Percentiles rank a stretch among this genome's conserved stretches.
phyloP scores from a whole-genome alignment of 169 alveolate genomes.

The Plasmodium cynomolgi region DNA sequence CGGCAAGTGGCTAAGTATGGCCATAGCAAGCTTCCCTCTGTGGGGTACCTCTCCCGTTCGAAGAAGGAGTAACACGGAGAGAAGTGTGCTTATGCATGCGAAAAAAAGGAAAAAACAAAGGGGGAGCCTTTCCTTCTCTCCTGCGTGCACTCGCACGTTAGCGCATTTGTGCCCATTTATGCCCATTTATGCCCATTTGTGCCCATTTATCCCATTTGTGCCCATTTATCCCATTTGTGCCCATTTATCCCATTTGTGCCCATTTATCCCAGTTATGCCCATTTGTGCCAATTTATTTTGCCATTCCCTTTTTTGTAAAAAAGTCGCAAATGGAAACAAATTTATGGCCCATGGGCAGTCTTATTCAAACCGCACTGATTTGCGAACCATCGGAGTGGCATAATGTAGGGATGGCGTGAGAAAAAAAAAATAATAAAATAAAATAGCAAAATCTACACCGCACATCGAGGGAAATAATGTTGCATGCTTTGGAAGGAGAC shows the following conservation, averaged over 20 bases:
- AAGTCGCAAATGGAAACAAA: background rate
- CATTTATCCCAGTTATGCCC: background rate
- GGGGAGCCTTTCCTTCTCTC: background rate
- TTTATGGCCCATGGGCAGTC: background rate
- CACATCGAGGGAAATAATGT: background rate
- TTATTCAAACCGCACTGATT: background rate
- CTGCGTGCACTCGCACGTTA: background rate
- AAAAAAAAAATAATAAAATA: background rate
- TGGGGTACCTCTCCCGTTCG: background rate
- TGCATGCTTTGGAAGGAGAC: background rate
- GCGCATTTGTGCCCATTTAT: background rate
- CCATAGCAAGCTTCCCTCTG: slow-evolving; percentile 14
- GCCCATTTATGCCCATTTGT: background rate
- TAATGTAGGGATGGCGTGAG: background rate
- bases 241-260: background rate
- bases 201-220: background rate
- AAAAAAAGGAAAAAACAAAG: too few relatives aligned
- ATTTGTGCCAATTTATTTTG: background rate
- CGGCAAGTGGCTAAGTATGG: slow-evolving; percentile 42
- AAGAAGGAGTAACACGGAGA: background rate
- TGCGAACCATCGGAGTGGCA: background rate
- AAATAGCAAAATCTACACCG: background rate
- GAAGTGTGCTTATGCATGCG: background rate
- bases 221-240: background rate
- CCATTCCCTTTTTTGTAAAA: background rate